Evolutionary conservation across 108 stramenopile species (phyloP), one percentile per base, ranked within the genome.

Genomic region (Nitzschia sp.): DNA sequence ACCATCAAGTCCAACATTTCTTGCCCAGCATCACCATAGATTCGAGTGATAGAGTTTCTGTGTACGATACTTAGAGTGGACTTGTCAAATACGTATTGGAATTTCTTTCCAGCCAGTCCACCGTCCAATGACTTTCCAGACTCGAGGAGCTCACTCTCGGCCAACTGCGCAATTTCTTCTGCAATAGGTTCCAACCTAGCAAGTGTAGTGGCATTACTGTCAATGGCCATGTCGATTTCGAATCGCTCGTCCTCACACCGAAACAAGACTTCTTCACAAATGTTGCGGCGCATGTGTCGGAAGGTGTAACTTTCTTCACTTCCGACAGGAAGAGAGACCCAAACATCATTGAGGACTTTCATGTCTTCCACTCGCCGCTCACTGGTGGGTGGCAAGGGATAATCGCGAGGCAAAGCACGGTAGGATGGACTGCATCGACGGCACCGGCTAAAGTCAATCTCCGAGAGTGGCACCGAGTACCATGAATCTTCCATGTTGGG

Each of bases 201-300:
- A 66, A 97, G 82, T 20, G 97, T 89, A 41, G 86, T 62, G 14
- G 88, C 72, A 73, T 95, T 97, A 17, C 92, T 87, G 68, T 98
- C 99, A 65, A 98, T 96, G 46, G 92, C 89, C 97, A 98, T 98
- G 81, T 99, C 99, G 50, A 99, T 95, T 81, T 99, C 99, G 82
- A 97, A 99, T n/a, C 97, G 82, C 79, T 98, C 97, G 76, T 99
- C 99, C 74, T 99, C 99, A 57, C 83, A 85, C 41, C 94, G 84
- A 77, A 98, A 99, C 7, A 99, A 82, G 3, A 87, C 81, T 64
- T 99, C 98, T 63, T 99, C 99, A 73, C 92, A 88, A 43, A 87
- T 86, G 73, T 98, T 98, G 43, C 95, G 88, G 25, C 98, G 91
- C 93, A 97, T 95, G 68, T 98, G 97, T 65, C 97, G 95, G 70